Conservation (phyloP, 495 filamentous ascomycete species). For the Aspergillus bridgeri region DNA sequence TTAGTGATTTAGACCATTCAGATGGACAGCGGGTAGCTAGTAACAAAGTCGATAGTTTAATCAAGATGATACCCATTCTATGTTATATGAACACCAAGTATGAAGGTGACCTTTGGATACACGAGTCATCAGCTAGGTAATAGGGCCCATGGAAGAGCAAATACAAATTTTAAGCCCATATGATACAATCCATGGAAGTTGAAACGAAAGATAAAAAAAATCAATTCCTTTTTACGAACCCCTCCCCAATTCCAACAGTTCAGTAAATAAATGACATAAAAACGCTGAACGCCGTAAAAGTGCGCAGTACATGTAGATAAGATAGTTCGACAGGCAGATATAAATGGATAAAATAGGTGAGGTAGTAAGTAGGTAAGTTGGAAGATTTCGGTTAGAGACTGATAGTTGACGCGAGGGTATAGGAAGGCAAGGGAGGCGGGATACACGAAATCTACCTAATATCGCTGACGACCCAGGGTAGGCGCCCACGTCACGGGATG, state of each 20-base stretch:
- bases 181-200: background rate
- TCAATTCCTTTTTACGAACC: background rate
- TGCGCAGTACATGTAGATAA: background rate
- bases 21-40: background rate
- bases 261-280: background rate
- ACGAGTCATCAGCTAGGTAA: too few species aligned
- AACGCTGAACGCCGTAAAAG: background rate
- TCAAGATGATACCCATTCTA: constrained; percentile 30
- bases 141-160: too few species aligned
- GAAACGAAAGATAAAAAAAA: background rate
- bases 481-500: constrained; percentile 95
- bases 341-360: background rate
- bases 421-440: constrained; percentile 11
- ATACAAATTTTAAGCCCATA: background rate
- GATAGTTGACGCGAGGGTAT: constrained; percentile 15
- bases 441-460: constrained; percentile 31
- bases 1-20: background rate
- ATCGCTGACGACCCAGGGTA: constrained; percentile 68
- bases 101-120: too few species aligned
- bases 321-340: background rate
- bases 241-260: background rate
- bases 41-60: background rate
- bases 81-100: background rate
- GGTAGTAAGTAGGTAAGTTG: background rate
- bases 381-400: background rate